Base-by-base conservation (phyloP, 2,329 filamentous ascomycete genomes). In the Curvularia eragrostidis region DNA sequence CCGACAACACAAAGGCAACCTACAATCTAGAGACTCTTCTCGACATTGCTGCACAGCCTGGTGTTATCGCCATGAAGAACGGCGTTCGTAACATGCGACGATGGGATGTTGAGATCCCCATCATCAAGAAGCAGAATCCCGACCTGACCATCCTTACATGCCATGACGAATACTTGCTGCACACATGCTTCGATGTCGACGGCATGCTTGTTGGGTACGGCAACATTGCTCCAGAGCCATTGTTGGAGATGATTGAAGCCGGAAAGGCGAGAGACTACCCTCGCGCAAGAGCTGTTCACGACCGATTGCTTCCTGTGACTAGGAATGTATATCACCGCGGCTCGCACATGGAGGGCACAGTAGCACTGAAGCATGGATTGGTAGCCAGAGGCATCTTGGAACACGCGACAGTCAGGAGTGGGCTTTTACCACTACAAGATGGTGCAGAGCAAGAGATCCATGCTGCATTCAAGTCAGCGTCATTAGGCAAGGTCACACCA, bases 1-100 rank as follows among this genome's bases (percentile, higher is more conserved):
- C 82, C 13, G 81, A 84, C 70, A 79, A 78, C 70, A 84, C 82
- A 18, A 83, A 84, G 68, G 81, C 81, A 3, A 83, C 79, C 1
- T 84, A 84, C 66, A 81, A 70, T 60, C 74, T 84, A 21, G 76
- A 84, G 60, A 84, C 82, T 0, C 78, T 84, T 61, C 78, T 85
- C 2, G 82, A 84, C 49, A 84, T 84, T 52, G 75, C 82, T 2
- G 82, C 81, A 7, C 81, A 77, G 32, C 83, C 82, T 1, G 82
- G 82, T 26, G 81, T 83, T 5, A 82, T 84, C 44, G 82, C 82
- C 15, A 84, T 84, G 82, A 84, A 84, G 77, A 84, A 84, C 59
- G 83, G 83, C 19, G 83, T 84, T 9, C 79, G 83, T 52, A 84
- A 84, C 69, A 84, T 84, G 82, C 78, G 81, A n/a, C 79, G 83